Conservation (phyloP, 2,329 filamentous ascomycete genomes). For the Ophiognomonia clavigignenti-juglandacearum region DNA sequence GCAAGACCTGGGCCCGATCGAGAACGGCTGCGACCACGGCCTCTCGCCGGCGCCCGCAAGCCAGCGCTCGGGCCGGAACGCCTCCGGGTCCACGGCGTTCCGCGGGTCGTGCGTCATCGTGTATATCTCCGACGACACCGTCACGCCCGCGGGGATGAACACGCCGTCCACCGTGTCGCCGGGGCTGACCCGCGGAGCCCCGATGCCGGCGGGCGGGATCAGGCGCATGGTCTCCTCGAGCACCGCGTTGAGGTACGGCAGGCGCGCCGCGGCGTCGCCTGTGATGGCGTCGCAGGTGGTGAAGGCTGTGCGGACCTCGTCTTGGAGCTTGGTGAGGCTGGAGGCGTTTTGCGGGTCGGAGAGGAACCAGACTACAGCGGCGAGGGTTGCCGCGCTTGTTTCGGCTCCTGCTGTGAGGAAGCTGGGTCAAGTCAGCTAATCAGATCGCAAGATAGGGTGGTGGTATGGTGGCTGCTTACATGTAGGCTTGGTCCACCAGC, state of each 20-base stretch:
- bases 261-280: constrained; percentile 5
- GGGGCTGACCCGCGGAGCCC: constrained; percentile 24
- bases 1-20: constrained; percentile 21
- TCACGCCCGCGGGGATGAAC: constrained; percentile 20
- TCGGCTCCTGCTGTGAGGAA: constrained; percentile 18
- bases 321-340: constrained; percentile 7
- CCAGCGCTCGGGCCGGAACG: constrained; percentile 24
- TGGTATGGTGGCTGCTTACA: not conserved
- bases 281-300: constrained; percentile 12
- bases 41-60: constrained; percentile 10
- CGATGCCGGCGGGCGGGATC: constrained; percentile 15
- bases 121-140: constrained; percentile 21
- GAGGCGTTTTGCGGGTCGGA: constrained; percentile 1
- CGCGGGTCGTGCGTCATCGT: constrained; percentile 19
- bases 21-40: constrained; percentile 20
- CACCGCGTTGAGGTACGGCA: constrained; percentile 6
- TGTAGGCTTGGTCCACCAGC: constrained; percentile 10
- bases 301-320: constrained; percentile 16
- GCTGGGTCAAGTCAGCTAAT: not conserved
- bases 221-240: constrained; percentile 9
- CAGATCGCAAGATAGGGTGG: too few species aligned
- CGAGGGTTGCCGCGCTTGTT: constrained; percentile 18
- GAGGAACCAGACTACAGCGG: constrained; percentile 13
- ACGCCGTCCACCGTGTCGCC: constrained; percentile 22
- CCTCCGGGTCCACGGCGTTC: constrained; percentile 17